These are phyloP conservation scores for Flaveria sonorensis DNA, from an alignment of 129 eudicot species.

Conservation along the genomic window DNA sequence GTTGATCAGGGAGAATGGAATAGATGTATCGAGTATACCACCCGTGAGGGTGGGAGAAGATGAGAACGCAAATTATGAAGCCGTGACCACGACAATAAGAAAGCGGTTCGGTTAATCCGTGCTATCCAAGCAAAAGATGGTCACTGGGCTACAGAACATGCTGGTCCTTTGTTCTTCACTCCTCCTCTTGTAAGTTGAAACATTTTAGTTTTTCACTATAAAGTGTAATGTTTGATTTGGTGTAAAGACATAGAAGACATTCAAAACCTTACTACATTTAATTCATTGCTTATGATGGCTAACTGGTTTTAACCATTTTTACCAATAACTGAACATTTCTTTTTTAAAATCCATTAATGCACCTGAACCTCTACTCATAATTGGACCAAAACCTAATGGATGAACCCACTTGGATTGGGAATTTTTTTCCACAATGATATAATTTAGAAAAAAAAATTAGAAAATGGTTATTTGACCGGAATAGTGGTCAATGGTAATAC, in stretches of 20 bases:
- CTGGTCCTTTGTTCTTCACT: slow-evolving; percentile 62
- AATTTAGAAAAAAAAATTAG: too few species aligned
- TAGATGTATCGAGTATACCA: slow-evolving; percentile 51
- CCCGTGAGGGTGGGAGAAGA: slow-evolving; percentile 45
- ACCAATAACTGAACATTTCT: too few species aligned
- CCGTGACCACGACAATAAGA: slow-evolving; percentile 43
- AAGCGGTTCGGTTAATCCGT: slow-evolving; percentile 49
- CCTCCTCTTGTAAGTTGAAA: slow-evolving; percentile 56
- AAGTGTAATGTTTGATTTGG: background rate
- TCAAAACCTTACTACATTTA: background rate
- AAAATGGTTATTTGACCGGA: too few species aligned
- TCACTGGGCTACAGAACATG: slow-evolving; percentile 76
- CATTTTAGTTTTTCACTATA: background rate
- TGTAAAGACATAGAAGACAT: background rate
- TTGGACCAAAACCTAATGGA: too few species aligned
- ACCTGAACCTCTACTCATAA: too few species aligned
- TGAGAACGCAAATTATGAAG: slow-evolving; percentile 53
- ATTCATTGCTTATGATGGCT: too few species aligned
- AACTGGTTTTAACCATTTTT: too few species aligned
- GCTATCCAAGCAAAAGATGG: slow-evolving; percentile 74
- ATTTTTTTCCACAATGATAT: too few species aligned
- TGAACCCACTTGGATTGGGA: too few species aligned
- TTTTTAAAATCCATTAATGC: too few species aligned
- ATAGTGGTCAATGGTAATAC: too few species aligned
- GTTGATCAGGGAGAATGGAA: slow-evolving; percentile 59